Evolutionary conservation across 2,329 filamentous ascomycete genomes (phyloP), one percentile per base, ranked within the genome.

Genomic region (Alternaria sp.): DNA sequence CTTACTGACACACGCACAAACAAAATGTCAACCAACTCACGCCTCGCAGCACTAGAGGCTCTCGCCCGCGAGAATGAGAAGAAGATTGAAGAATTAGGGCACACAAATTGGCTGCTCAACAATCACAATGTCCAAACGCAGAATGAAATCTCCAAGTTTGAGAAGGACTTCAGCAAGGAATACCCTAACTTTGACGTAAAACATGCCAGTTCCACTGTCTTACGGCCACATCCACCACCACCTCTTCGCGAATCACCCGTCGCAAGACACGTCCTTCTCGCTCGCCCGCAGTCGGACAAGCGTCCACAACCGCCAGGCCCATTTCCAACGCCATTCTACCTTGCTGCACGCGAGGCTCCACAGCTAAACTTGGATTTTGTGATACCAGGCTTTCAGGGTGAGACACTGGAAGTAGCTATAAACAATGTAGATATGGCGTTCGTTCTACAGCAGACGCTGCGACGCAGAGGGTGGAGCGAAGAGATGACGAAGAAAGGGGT

Each of bases 401-500:
- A 62, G 46, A 51, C 51, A 2, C 43, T 62, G 44, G 32, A 24
- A 18, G 12, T 59, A 18, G 41, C 43, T 16, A 26, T 62, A 7
- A 32, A 51, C 22, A 47, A 38, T 4, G 4, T 58, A 14, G 59
- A 59, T 47, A 16, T 62, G 38, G 49, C 55, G n/a, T 59, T 62
- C 4, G n/a, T 59, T 14, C 3, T 62, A 3, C 42, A 62, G 44
- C 38, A 46, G 18, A 55, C 44, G 5, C 26, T 62, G 32, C 22
- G 41, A 26, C 39, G 47, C 24, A 59, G 39, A 34, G 30, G 32
- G 12, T 62, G 38, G 43, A n/a, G 36, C 22, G 49, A 52, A 18
- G 52, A 3, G 22, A 60, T 20, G 34, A 44, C 42, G 18, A 34
- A 36, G 38, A 51, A 20, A 8, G 38, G 52, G 6, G 47, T 60